Evolutionary conservation across 345 rosid species (phyloP).

Genomic region (Gossypium anomalum): DNA sequence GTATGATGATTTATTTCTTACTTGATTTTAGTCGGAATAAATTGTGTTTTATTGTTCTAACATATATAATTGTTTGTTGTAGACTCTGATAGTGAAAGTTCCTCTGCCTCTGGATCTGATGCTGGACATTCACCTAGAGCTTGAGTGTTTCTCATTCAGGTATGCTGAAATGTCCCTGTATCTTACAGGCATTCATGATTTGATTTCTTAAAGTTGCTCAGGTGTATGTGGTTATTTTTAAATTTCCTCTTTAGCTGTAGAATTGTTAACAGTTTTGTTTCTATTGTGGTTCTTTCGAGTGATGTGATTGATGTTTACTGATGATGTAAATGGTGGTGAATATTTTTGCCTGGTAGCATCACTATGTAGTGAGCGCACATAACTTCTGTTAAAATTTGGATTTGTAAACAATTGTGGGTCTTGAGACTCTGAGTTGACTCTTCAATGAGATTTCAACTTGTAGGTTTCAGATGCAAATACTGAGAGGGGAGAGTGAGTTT

Average conservation of each 20-base stretch:
- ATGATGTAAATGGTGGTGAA: not conserved
- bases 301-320: not conserved
- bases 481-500: not conserved
- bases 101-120: conserved; percentile 89
- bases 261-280: not conserved
- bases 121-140: conserved; percentile 25
- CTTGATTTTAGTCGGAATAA: not conserved
- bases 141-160: conserved; percentile 6
- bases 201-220: not conserved
- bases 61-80: conserved; percentile 26
- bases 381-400: not conserved
- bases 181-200: not conserved
- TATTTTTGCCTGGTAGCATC: not conserved
- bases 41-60: not conserved
- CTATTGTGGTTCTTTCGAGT: not conserved
- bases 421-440: not conserved
- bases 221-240: not conserved
- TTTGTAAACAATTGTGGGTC: not conserved
- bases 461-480: not conserved
- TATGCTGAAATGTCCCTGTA: not conserved
- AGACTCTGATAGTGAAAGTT: conserved; percentile 90
- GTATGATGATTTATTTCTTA: conserved; percentile 32
- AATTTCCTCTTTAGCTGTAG: not conserved
- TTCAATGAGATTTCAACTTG: not conserved
- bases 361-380: not conserved